A percentile compares a stretch with the other conserved stretches of the same genome.
Conservation (phyloP, 768 basidiomycete species). For the Clathrus columnatus region DNA sequence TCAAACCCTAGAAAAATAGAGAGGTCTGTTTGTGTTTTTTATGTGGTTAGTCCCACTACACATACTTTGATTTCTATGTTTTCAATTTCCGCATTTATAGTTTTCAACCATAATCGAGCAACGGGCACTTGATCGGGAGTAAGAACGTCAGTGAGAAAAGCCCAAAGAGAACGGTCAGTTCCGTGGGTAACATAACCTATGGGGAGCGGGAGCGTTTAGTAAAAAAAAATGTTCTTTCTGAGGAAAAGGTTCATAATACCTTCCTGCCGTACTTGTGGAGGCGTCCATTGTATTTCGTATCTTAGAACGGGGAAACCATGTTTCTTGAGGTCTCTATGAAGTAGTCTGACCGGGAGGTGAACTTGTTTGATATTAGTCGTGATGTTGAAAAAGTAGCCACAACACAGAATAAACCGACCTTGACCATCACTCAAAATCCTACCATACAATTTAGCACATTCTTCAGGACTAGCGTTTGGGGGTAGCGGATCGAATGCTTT, state of each 20-base stretch:
- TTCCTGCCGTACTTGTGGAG: conserved; percentile 51
- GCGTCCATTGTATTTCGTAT: conserved; percentile 64
- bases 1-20: conserved; percentile 13
- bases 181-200: conserved; percentile 66
- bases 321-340: conserved; percentile 48
- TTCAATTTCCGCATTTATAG: conserved; percentile 36
- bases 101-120: conserved; percentile 49
- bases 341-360: conserved; percentile 54
- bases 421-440: conserved; percentile 52
- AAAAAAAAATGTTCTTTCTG: too few species aligned
- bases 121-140: conserved; percentile 34
- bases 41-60: neutral
- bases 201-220: too few species aligned
- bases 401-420: neutral
- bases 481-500: conserved; percentile 34
- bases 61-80: conserved; percentile 28
- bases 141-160: conserved; percentile 45
- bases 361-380: too few species aligned
- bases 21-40: neutral
- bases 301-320: conserved; percentile 56
- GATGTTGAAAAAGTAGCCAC: neutral
- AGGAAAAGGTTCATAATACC: too few species aligned
- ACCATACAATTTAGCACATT: conserved; percentile 42
- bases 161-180: conserved; percentile 56
- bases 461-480: conserved; percentile 33